phyloP scores from a whole-genome alignment of 2,329 filamentous ascomycete species.

The Hypoxylon sp. region DNA sequence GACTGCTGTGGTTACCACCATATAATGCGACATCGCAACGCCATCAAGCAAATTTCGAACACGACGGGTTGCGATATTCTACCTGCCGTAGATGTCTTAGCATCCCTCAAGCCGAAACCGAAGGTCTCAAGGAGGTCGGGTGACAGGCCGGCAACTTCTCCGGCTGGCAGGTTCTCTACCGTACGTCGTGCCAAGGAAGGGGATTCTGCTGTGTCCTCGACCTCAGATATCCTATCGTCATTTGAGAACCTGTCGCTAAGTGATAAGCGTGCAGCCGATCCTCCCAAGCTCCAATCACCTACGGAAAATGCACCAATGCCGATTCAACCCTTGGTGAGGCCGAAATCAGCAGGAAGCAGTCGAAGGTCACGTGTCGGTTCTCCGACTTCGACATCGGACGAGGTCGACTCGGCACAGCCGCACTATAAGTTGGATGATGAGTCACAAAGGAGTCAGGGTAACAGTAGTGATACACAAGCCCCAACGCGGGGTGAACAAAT shows the following conservation, averaged over 20 bases:
- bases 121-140: slow-evolving; percentile 36
- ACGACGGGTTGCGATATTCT: slow-evolving; percentile 79
- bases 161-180: slow-evolving; percentile 44
- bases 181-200: slow-evolving; percentile 47
- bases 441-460: slow-evolving; percentile 27
- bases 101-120: slow-evolving; percentile 46
- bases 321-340: slow-evolving; percentile 48
- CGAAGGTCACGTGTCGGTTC: slow-evolving; percentile 23
- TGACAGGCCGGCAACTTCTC: slow-evolving; percentile 33
- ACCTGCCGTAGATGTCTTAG: slow-evolving; percentile 70
- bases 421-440: slow-evolving; percentile 14
- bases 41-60: slow-evolving; percentile 77
- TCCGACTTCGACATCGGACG: slow-evolving; percentile 15
- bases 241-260: slow-evolving; percentile 55
- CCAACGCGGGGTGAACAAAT: slow-evolving; percentile 6
- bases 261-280: slow-evolving; percentile 48
- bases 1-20: slow-evolving; percentile 89
- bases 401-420: not conserved
- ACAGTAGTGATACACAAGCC: slow-evolving; percentile 13
- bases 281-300: slow-evolving; percentile 41
- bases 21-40: slow-evolving; percentile 75
- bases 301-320: slow-evolving; percentile 40
- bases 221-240: slow-evolving; percentile 49
- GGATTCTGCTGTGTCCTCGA: slow-evolving; percentile 40
- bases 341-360: slow-evolving; percentile 34